Base-by-base conservation (phyloP, 2,329 filamentous ascomycete species). In the Aspergillus intermedius region DNA sequence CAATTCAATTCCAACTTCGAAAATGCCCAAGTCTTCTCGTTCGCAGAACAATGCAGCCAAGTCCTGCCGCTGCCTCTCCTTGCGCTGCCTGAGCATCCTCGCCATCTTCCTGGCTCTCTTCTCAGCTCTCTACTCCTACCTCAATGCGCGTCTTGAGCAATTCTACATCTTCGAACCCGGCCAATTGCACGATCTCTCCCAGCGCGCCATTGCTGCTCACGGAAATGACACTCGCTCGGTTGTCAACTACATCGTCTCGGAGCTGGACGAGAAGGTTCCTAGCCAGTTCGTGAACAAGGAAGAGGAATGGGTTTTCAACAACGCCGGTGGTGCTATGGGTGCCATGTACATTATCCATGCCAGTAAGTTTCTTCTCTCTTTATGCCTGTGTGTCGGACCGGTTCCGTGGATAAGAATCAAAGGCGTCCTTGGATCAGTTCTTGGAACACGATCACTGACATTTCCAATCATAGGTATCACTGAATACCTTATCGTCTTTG, bases 261-360 rank as follows among this genome's bases (percentile, higher is more conserved):
- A 88, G 71, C 77, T 94, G 48, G 74, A 75, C 57, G 72, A 73
- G 57, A 78, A 76, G 54, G 52, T 72, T 34, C 65, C 63, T 12
- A 55, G 62, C 13, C 62, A 64, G 23, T 59, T 88, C 68, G 63
- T 91, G 63, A 89, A 86, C 72, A 65, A 80, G 48, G 74, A 85
- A 50, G 82, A 91, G 72, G 86, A 91, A 69, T 95, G 88, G 88
- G 77, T 94, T 42, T 91, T 95, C 62, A 95, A 94, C 77, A 94
- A 94, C 63, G 88, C 88, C 45, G 89, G 89, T 46, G 89, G 89
- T 54, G 88, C 88, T 46, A 95, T 94, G 89, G 89, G 89, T 48
- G 87, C 80, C 62, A 93, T 94, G 89, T 90, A 88, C 68, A 84
- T 94, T 56, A 84, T 94, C 60, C 89, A 94, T 66, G 87, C 88